These are phyloP conservation scores for Venturia pyrina DNA, from an alignment of 2,329 filamentous ascomycete genomes.

Conservation along the genomic window DNA sequence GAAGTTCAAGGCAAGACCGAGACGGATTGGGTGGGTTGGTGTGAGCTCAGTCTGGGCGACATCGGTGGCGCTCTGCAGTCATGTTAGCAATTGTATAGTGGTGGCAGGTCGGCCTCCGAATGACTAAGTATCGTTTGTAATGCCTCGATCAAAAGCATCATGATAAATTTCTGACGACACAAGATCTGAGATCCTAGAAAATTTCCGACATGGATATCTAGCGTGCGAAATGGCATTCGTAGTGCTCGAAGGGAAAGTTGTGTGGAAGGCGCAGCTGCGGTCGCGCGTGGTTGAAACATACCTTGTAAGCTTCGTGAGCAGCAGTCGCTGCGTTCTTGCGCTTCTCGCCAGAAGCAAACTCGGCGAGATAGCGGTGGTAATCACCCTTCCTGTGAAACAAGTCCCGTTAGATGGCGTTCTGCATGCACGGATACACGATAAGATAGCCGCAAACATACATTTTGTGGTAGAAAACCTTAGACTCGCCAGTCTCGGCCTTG, in stretches of 20 bases:
- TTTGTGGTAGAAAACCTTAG: conserved; percentile 99
- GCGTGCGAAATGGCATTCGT: background rate
- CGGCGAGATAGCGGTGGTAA: conserved; percentile 90
- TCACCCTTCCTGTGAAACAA: conserved; percentile 76
- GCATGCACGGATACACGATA: background rate
- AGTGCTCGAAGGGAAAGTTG: background rate
- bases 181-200: background rate
- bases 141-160: background rate
- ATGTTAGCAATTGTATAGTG: conserved; percentile 1
- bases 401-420: background rate
- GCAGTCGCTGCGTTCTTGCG: conserved; percentile 79
- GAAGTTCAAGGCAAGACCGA: conserved; percentile 97
- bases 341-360: conserved; percentile 89
- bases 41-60: conserved; percentile 96
- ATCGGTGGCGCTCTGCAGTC: conserved; percentile 77
- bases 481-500: conserved; percentile 92
- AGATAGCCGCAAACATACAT: conserved; percentile 55
- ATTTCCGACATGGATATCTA: background rate
- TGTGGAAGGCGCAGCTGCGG: background rate
- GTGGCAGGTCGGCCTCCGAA: background rate
- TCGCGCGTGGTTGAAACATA: conserved; percentile 31
- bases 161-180: background rate
- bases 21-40: conserved; percentile 94
- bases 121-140: conserved; percentile 14
- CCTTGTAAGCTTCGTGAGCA: conserved; percentile 96